phyloP scores from a whole-genome alignment of 2,329 filamentous ascomycete genomes.

The Colletotrichum sp. region DNA sequence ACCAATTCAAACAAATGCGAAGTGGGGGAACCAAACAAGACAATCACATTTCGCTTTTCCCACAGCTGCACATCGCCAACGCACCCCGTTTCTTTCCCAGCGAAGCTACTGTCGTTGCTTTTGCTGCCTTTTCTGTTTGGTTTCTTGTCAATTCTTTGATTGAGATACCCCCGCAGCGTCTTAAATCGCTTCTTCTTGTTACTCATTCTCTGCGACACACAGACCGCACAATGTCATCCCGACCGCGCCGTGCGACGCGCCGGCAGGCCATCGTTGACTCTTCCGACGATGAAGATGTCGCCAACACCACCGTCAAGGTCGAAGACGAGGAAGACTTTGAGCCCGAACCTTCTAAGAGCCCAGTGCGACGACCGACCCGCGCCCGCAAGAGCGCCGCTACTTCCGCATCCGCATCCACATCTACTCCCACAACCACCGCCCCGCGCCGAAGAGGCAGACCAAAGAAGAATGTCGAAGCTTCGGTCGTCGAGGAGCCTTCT shows the following conservation, averaged over 20 bases:
- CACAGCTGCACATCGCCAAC: neutral
- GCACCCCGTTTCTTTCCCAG: neutral
- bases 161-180: constrained; percentile 8
- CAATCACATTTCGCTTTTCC: constrained; percentile 5
- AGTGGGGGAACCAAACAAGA: constrained; percentile 20
- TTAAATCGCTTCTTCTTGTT: neutral
- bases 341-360: constrained; percentile 68
- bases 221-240: constrained; percentile 26
- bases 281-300: constrained; percentile 74
- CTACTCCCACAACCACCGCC: constrained; percentile 25
- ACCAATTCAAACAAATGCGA: constrained; percentile 22
- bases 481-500: neutral
- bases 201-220: neutral
- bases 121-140: neutral
- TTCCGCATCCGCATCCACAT: constrained; percentile 52
- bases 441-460: constrained; percentile 42
- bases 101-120: neutral
- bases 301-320: constrained; percentile 54
- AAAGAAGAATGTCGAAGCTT: constrained; percentile 47
- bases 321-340: constrained; percentile 81
- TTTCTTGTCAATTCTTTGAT: neutral
- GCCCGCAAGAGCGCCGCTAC: constrained; percentile 48
- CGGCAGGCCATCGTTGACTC: constrained; percentile 79
- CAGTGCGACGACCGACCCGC: constrained; percentile 54
- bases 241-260: constrained; percentile 59